A percentile compares a stretch with the other conserved stretches of the same genome.
These are phyloP conservation scores for Elsinoe australis DNA, from an alignment of 2,329 filamentous ascomycete genomes.

Conservation along the genomic window DNA sequence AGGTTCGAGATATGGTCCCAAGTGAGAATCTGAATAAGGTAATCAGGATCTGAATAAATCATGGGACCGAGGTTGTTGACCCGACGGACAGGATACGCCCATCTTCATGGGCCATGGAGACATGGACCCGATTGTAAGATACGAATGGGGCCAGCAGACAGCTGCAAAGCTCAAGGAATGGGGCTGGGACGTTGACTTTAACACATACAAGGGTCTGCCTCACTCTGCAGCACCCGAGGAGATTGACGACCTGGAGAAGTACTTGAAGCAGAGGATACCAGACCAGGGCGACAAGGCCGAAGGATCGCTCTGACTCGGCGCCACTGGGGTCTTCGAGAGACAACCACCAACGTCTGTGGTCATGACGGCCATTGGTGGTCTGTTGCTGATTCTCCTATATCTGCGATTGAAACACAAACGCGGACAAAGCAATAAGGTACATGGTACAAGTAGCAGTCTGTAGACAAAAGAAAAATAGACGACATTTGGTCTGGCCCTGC, in stretches of 20 bases:
- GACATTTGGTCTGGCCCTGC: background rate
- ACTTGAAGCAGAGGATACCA: slow-evolving; percentile 48
- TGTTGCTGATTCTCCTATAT: background rate
- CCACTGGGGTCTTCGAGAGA: too few species aligned
- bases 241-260: slow-evolving; percentile 70
- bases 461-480: background rate
- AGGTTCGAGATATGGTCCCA: slow-evolving; percentile 51
- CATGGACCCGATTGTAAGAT: slow-evolving; percentile 63
- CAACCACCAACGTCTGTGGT: too few species aligned
- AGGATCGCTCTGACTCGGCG: slow-evolving; percentile 15
- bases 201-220: slow-evolving; percentile 65
- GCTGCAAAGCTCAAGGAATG: slow-evolving; percentile 58
- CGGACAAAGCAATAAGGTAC: background rate
- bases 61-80: too few species aligned
- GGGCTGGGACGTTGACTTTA: slow-evolving; percentile 68
- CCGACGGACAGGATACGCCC: slow-evolving; percentile 65
- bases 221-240: slow-evolving; percentile 73
- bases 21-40: slow-evolving; percentile 37
- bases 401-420: background rate
- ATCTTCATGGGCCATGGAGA: slow-evolving; percentile 89
- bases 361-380: too few species aligned
- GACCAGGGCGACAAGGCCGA: slow-evolving; percentile 34
- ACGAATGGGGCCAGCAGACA: slow-evolving; percentile 60
- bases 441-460: background rate
- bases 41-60: background rate